Conservation (phyloP, 345 rosid genomes). For the Carallia pectinifolia region DNA sequence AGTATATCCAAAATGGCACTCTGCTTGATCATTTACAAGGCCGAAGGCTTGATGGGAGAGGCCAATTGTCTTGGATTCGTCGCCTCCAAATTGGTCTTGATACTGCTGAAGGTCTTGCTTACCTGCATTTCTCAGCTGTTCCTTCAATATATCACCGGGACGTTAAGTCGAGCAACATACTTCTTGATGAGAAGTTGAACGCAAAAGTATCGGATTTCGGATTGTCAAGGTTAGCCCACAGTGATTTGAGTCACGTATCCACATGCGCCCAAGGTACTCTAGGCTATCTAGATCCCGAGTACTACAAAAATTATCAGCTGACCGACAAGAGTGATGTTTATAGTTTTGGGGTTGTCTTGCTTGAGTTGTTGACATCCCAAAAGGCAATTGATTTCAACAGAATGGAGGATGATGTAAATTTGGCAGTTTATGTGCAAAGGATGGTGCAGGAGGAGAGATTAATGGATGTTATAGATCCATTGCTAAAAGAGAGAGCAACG, state of each 20-base stretch:
- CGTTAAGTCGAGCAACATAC: slow-evolving; percentile 53
- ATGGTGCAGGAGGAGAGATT: slow-evolving; percentile 41
- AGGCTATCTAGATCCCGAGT: slow-evolving; percentile 52
- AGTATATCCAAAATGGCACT: slow-evolving; percentile 40
- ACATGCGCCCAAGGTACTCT: slow-evolving; percentile 58
- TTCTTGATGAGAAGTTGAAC: slow-evolving; percentile 40
- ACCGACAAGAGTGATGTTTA: slow-evolving; percentile 59
- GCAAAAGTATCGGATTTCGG: slow-evolving; percentile 57
- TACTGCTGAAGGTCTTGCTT: slow-evolving; percentile 44
- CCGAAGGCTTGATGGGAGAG: background rate
- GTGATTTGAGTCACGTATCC: slow-evolving; percentile 44
- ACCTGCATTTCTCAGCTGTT: slow-evolving; percentile 44
- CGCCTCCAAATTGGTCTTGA: slow-evolving; percentile 44
- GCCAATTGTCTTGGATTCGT: slow-evolving; percentile 23
- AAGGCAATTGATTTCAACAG: slow-evolving; percentile 48
- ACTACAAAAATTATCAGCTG: slow-evolving; percentile 42
- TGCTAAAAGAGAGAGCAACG: slow-evolving; percentile 23
- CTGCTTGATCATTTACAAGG: slow-evolving; percentile 40
- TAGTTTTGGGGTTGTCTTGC: slow-evolving; percentile 48
- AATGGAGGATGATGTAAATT: slow-evolving; percentile 43
- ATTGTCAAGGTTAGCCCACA: slow-evolving; percentile 42
- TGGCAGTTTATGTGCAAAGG: slow-evolving; percentile 38
- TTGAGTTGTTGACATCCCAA: slow-evolving; percentile 45
- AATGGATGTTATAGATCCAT: slow-evolving; percentile 36
- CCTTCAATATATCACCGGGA: slow-evolving; percentile 54